phyloP scores from a whole-genome alignment of 1,139 yeast species.

The Blastobotrys arbuscula region DNA sequence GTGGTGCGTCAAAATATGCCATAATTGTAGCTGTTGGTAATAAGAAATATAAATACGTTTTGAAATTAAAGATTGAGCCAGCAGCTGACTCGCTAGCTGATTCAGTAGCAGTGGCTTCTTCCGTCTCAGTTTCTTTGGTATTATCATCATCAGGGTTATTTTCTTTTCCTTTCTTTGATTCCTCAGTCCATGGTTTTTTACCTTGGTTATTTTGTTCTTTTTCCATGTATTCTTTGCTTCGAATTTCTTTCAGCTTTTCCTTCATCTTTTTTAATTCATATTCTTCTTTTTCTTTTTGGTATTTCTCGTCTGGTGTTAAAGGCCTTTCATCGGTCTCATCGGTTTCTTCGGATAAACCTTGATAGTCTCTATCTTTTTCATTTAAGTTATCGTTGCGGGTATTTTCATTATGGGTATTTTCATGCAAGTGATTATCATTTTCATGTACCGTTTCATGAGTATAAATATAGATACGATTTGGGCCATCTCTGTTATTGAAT shows the following conservation, averaged over 20 bases:
- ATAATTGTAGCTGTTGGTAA: conserved; percentile 9
- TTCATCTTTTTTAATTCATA: background rate
- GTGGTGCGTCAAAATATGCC: conserved; percentile 11
- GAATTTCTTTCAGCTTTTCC: background rate
- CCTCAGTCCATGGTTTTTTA: background rate
- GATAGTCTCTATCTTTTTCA: background rate
- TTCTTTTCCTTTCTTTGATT: background rate
- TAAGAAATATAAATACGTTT: background rate
- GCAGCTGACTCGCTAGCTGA: background rate
- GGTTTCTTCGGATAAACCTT: background rate
- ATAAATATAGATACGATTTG: too few relatives aligned
- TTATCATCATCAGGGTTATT: conserved; percentile 3
- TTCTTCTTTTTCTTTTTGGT: conserved; percentile 1
- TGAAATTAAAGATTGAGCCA: background rate
- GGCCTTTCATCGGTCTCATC: background rate
- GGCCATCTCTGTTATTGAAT: background rate
- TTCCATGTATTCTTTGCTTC: background rate
- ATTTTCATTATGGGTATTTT: background rate
- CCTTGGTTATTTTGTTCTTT: background rate
- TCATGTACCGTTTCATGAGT: too few relatives aligned
- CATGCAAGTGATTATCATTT: too few relatives aligned
- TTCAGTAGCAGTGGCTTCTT: background rate
- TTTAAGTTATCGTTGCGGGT: background rate
- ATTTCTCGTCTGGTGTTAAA: background rate
- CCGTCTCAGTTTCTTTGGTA: conserved; percentile 3